Evolutionary conservation across 2,329 filamentous ascomycete genomes (phyloP), one percentile per base, ranked within the genome.

Genomic region (Hawksworthiomyces lignivorus): DNA sequence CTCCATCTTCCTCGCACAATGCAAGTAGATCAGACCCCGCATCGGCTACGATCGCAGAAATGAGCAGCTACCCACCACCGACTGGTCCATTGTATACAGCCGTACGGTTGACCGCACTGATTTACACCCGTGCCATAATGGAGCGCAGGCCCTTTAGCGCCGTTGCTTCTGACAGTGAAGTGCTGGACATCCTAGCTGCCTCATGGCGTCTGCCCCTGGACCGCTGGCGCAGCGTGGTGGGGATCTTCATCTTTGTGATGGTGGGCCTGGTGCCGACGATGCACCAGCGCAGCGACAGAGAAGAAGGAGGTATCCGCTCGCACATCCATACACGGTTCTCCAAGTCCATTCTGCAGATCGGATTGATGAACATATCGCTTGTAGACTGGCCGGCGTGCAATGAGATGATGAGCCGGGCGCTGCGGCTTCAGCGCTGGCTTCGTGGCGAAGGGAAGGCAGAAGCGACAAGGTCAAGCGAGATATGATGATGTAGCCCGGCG

Each of bases 91-190:
- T 73, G 46, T 73, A 75, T 52, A 58, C 63, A 19, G 62, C 63
- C 8, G 62, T 73, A 11, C 65, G 69, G 2, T 56, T 61, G 22
- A 62, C 67, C 1, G 68, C 70, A 1, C 53, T 68, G 4, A 55
- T 75, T 17, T 75, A 73, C 56, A 63, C 62, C 40, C 60, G 61
- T 4, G 67, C 70, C 5, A 65, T 73, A 12, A 47, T 61, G 4
- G 48, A 52, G 7, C 61, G 64, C 8, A 52, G 51, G 5, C 64
- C 68, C 0, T 60, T 68, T 4, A 64, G 62, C 41, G 46, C 52
- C 6, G 54, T 62, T 1, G 67, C 67, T 49, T 59, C 56, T 3
- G 48, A 58, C 11, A 44, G 52, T 3, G 62, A 70, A 28, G 63
- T 69, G 29, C 47, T 61, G 9, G 49, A 52, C 18, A 56, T 72